Percentiles rank a stretch among this genome's conserved stretches.
Evolutionary conservation across 2,329 filamentous ascomycete species (phyloP).

Genomic region (Kalmusia sp.): DNA sequence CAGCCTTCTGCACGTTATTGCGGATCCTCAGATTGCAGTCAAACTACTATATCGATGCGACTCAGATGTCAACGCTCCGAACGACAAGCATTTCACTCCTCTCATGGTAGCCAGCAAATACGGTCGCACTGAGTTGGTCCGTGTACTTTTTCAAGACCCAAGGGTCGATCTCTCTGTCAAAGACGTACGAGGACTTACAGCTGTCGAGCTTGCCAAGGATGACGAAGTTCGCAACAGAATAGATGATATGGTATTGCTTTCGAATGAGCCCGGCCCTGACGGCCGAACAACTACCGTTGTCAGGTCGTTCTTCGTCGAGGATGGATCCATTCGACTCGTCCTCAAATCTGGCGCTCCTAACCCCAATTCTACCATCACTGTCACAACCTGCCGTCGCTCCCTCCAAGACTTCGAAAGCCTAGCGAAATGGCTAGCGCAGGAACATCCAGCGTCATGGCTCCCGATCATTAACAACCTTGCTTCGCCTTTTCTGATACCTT

Average conservation of each 20-base stretch:
- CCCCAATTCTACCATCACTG: constrained; percentile 82
- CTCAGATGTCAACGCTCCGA: constrained; percentile 93
- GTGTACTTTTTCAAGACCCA: constrained; percentile 84
- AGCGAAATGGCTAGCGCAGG: constrained; percentile 79
- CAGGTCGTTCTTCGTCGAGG: constrained; percentile 95
- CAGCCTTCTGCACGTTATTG: constrained; percentile 93
- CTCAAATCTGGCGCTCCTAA: constrained; percentile 92
- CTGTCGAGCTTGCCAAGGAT: constrained; percentile 95
- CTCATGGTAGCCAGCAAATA: constrained; percentile 99
- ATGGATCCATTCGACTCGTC: constrained; percentile 89
- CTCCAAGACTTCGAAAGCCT: constrained; percentile 91
- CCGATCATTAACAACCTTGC: constrained; percentile 78
- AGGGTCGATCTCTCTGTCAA: constrained; percentile 84
- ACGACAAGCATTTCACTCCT: constrained; percentile 93
- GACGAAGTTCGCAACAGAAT: constrained; percentile 97
- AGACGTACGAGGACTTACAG: constrained; percentile 87
- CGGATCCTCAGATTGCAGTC: constrained; percentile 78
- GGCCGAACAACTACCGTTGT: constrained; percentile 91
- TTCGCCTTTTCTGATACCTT: constrained; percentile 91
- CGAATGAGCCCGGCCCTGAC: constrained; percentile 68
- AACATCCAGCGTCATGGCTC: constrained; percentile 96
- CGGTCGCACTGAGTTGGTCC: constrained; percentile 90
- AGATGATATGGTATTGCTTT: constrained; percentile 88
- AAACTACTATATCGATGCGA: constrained; percentile 84
- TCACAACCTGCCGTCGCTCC: constrained; percentile 91